A percentile compares a stretch with the other conserved stretches of the same genome.
phyloP scores from a whole-genome alignment of 257 asterid genomes.

The Cynanchum wilfordii region DNA sequence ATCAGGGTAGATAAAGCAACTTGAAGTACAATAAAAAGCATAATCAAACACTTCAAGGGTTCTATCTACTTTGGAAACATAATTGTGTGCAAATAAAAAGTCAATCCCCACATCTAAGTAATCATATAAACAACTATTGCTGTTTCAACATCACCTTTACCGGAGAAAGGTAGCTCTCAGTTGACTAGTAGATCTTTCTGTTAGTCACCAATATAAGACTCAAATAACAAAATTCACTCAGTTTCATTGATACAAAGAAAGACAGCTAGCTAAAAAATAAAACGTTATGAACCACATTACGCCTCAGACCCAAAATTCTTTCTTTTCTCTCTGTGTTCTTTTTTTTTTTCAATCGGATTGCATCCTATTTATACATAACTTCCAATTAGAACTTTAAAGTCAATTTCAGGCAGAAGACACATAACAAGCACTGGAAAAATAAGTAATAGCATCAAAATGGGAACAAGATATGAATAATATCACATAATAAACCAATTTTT shows the following conservation, averaged over 20 bases:
- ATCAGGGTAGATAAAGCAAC: background rate
- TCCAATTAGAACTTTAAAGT: background rate
- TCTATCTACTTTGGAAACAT: too few species aligned
- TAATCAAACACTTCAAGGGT: too few species aligned
- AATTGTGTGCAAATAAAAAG: background rate
- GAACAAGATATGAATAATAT: background rate
- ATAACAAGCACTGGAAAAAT: background rate
- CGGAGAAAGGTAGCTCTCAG: background rate
- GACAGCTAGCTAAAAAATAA: background rate
- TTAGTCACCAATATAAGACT: background rate
- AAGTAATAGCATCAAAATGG: background rate
- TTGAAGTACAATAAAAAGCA: too few species aligned
- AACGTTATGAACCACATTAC: background rate
- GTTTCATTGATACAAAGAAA: too few species aligned
- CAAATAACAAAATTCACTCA: background rate
- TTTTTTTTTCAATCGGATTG: background rate
- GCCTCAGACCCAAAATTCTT: background rate
- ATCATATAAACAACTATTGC: background rate
- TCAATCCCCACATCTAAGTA: too few species aligned
- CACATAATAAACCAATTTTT: background rate
- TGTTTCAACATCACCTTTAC: background rate
- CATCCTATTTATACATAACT: background rate
- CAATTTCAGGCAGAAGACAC: background rate
- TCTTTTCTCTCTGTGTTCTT: too few species aligned
- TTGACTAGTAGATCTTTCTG: background rate